Base-by-base conservation (phyloP, 495 filamentous ascomycete genomes). In the Daldinia grandis region DNA sequence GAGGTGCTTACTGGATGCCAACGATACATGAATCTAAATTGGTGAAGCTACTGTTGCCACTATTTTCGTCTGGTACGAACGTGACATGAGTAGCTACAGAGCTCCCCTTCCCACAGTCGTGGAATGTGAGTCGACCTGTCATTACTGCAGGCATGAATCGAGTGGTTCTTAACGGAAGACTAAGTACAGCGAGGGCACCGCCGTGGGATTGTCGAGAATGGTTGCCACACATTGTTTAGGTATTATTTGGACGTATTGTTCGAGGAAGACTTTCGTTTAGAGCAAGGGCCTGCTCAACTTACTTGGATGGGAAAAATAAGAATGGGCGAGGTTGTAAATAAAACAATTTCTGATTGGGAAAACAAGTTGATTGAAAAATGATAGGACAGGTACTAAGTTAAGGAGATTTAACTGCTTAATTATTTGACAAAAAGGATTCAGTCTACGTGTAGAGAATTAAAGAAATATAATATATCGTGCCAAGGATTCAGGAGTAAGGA, bases 141-240 rank as follows among this genome's bases (percentile, higher is more conserved):
- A 70, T 58, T 5, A 55, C 44, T 33, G 60, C 30, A 14, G 56
- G 35, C 30, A 61, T 63, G 4, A 54, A 57, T 0, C 59, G 44
- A 19, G 33, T 49, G 24, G 15, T 73, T 30, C 62, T 50, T 3
- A 57, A 37, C 0, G 73, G 66, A 17, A 66, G 65, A 49, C 54
- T 72, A 17, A 80, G 64, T 0, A 76, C 75, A 28, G 76, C 78
- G 21, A 80, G 61, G 24, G 76, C 78, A 10, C 78, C 78, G 37
- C 76, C 76, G 21, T 24, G 17, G 2, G 69, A 64, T 4, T 64
- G 53, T 47, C 75, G 51, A 38, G 40, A 25, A 50, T 68, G 33
- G 17, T 73, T 57, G 30, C 69, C 72, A 35, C 75, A 76, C 75
- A 76, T 76, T 17, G 3, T 68, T 47, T 27, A 9, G 5, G 28